These are phyloP conservation scores for Penicillium egyptiacum DNA, from an alignment of 495 filamentous ascomycete species.

Conservation along the genomic window DNA sequence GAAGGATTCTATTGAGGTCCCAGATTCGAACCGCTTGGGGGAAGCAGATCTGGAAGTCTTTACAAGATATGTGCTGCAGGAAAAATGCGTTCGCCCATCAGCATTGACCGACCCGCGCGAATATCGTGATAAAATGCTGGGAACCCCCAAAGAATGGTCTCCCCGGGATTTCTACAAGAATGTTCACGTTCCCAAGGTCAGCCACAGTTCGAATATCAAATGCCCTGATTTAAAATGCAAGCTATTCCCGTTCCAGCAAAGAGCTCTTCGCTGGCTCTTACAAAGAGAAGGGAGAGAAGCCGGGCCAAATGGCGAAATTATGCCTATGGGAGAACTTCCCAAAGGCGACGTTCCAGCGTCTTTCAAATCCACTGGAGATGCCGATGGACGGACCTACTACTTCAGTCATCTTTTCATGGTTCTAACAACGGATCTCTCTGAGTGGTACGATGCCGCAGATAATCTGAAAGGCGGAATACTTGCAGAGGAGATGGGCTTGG, in stretches of 20 bases:
- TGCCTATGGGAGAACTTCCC: slow-evolving; percentile 15
- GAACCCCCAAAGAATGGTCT: slow-evolving; percentile 36
- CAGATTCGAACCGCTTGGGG: slow-evolving; percentile 21
- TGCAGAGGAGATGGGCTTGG: slow-evolving; percentile 95
- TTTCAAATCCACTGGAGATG: slow-evolving; percentile 44
- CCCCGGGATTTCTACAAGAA: slow-evolving; percentile 65
- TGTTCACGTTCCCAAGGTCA: slow-evolving; percentile 57
- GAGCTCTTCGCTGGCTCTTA: slow-evolving; percentile 71
- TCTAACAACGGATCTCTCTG: slow-evolving; percentile 51
- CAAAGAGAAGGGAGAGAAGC: slow-evolving; percentile 54
- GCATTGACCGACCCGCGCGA: neutral
- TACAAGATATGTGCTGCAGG: slow-evolving; percentile 32
- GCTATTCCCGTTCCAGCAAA: slow-evolving; percentile 70
- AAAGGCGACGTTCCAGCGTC: slow-evolving; percentile 32
- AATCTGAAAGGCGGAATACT: slow-evolving; percentile 63
- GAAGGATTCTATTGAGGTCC: slow-evolving; percentile 40
- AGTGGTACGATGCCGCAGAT: slow-evolving; percentile 42
- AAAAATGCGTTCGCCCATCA: slow-evolving; percentile 11
- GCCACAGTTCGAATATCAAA: slow-evolving; percentile 40
- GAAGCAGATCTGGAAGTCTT: slow-evolving; percentile 26
- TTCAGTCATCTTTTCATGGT: slow-evolving; percentile 66
- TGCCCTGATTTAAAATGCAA: slow-evolving; percentile 46
- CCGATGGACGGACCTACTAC: slow-evolving; percentile 52
- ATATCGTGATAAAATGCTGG: slow-evolving; percentile 19
- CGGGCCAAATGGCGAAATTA: slow-evolving; percentile 30